Conservation (phyloP, 2,329 filamentous ascomycete genomes). For the Coniochaeta sp. region DNA sequence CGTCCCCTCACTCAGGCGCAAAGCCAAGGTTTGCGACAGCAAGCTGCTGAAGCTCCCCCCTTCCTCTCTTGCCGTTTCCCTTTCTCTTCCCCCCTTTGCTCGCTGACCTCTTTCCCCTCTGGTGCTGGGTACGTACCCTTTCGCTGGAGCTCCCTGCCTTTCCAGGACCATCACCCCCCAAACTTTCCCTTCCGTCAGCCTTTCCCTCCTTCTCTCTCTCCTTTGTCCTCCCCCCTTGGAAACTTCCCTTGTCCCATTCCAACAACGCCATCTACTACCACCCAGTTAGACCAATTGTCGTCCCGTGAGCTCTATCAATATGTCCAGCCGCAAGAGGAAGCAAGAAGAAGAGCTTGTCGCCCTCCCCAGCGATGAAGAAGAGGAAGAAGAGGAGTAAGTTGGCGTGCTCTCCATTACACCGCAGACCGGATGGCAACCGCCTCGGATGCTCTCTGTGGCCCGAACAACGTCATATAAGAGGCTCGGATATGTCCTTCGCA, state of each 20-base stretch:
- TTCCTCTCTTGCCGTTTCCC: constrained; percentile 4
- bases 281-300: constrained; percentile 19
- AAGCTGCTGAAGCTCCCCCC: constrained; percentile 13
- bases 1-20: not conserved
- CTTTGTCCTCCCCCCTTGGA: constrained; percentile 7
- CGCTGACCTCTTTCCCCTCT: constrained; percentile 7
- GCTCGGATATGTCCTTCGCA: too few relatives aligned
- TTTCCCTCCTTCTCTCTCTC: constrained; percentile 15
- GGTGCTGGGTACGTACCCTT: constrained; percentile 18
- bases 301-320: constrained; percentile 17
- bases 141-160: constrained; percentile 14
- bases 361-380: constrained; percentile 42
- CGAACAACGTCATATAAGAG: too few relatives aligned
- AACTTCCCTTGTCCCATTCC: constrained; percentile 2
- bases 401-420: not conserved
- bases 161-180: constrained; percentile 17
- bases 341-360: constrained; percentile 48
- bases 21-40: not conserved
- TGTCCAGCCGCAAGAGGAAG: constrained; percentile 48
- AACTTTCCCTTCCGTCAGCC: constrained; percentile 15
- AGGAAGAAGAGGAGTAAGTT: constrained; percentile 49
- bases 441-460: not conserved
- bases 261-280: constrained; percentile 1
- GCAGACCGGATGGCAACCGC: not conserved
- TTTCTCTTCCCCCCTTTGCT: constrained; percentile 8